A percentile compares a stretch with the other conserved stretches of the same genome.
Conservation (phyloP, 2,329 filamentous ascomycete genomes). For the Xylaria sp. region DNA sequence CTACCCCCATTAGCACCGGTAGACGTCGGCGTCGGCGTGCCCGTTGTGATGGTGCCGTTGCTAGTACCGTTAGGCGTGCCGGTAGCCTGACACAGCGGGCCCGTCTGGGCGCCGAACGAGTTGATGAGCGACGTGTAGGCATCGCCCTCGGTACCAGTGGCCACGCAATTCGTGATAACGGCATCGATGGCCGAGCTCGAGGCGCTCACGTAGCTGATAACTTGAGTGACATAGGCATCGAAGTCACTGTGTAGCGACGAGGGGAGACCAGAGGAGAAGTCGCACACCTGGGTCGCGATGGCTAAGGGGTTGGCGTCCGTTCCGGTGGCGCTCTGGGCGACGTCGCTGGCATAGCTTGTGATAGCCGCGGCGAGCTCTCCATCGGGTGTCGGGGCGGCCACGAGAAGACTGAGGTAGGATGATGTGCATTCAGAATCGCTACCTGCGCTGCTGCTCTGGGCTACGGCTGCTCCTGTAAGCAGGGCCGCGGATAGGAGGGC, state of each 20-base stretch:
- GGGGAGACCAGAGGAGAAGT: conserved; percentile 31
- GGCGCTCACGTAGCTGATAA: conserved; percentile 30
- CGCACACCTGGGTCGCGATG: conserved; percentile 34
- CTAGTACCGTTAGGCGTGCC: neutral
- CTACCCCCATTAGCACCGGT: neutral
- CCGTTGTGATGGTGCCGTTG: conserved; percentile 1
- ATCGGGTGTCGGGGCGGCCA: conserved; percentile 25
- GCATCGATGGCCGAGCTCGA: conserved; percentile 35
- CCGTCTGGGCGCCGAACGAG: conserved; percentile 29
- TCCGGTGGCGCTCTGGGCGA: neutral
- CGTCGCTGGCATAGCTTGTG: conserved; percentile 29
- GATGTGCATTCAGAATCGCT: conserved; percentile 12
- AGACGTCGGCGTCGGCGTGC: conserved; percentile 4
- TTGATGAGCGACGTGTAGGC: conserved; percentile 27
- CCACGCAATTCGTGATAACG: conserved; percentile 30
- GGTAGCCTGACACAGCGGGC: conserved; percentile 27
- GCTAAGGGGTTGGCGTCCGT: conserved; percentile 16
- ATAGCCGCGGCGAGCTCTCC: conserved; percentile 29
- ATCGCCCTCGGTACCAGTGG: conserved; percentile 18
- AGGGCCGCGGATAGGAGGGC: conserved; percentile 17
- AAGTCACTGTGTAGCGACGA: conserved; percentile 35
- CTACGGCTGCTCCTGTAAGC: conserved; percentile 20
- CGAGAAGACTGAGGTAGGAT: conserved; percentile 17
- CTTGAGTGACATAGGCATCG: conserved; percentile 30
- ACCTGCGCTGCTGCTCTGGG: conserved; percentile 1